Conservation (phyloP, 73 alveolate genomes). For the Paramecium pentaurelia region DNA sequence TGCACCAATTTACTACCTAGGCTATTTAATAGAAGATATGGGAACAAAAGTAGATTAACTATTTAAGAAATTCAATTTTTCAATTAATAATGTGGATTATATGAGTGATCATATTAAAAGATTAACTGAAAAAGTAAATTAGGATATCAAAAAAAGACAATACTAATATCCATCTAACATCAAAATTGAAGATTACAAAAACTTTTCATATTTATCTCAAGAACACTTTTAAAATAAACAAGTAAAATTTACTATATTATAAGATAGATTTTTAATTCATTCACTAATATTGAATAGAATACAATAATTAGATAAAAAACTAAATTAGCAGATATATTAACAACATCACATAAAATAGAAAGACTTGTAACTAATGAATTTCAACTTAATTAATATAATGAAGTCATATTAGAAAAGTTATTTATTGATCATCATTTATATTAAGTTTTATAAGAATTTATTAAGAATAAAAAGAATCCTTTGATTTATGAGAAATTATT, state of each 20-base stretch:
- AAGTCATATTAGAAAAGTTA: neutral
- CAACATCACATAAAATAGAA: neutral
- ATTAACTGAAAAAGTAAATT: neutral
- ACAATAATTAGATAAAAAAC: neutral
- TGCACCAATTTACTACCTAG: neutral
- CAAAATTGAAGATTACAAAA: slow-evolving; percentile 17
- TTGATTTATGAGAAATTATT: neutral
- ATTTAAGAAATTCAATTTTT: neutral
- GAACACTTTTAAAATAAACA: neutral
- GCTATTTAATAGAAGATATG: neutral
- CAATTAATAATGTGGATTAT: neutral
- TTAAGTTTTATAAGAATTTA: neutral
- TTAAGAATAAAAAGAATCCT: neutral
- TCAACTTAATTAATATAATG: neutral
- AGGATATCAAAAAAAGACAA: neutral
- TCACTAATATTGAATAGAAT: neutral
- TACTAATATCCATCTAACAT: neutral
- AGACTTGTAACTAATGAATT: neutral
- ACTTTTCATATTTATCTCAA: neutral
- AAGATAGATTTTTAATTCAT: neutral
- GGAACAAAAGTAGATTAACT: neutral
- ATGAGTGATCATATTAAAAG: neutral
- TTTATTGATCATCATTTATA: neutral
- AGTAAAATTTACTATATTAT: neutral
- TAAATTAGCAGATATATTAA: neutral